phyloP scores from a whole-genome alignment of 148 eudicot species.

The Pouteria glomerata region DNA sequence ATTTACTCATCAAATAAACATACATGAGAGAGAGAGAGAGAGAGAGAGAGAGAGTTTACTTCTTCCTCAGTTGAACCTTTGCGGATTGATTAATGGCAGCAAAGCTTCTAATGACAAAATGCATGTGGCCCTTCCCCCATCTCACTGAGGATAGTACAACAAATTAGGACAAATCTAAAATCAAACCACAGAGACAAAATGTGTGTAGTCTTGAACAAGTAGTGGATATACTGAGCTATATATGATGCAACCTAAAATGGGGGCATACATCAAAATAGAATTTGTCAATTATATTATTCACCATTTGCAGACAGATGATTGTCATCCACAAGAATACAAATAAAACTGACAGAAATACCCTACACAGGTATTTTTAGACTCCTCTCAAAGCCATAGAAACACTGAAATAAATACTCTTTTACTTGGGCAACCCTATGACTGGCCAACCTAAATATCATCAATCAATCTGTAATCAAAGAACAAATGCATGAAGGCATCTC shows the following conservation, averaged over 20 bases:
- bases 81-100: conserved; percentile 42
- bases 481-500: not conserved
- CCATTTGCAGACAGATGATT: not conserved
- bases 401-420: not conserved
- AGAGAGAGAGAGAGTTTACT: conserved; percentile 42
- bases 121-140: conserved; percentile 27
- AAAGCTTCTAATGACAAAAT: conserved; percentile 48
- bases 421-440: not conserved
- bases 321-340: not conserved
- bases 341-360: not conserved
- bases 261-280: too few relatives aligned
- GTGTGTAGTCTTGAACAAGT: not conserved
- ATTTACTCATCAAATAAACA: too few relatives aligned
- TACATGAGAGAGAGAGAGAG: too few relatives aligned
- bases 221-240: not conserved
- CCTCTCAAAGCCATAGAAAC: not conserved
- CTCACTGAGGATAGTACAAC: conserved; percentile 31
- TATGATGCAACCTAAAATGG: too few relatives aligned
- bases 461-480: not conserved
- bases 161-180: conserved; percentile 11
- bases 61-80: conserved; percentile 47
- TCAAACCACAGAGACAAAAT: not conserved
- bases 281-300: too few relatives aligned
- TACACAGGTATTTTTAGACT: too few relatives aligned
- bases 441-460: not conserved